These are phyloP conservation scores for Microbotryum saponariae DNA, from an alignment of 1,284 basidiomycete species.

Conservation along the genomic window DNA sequence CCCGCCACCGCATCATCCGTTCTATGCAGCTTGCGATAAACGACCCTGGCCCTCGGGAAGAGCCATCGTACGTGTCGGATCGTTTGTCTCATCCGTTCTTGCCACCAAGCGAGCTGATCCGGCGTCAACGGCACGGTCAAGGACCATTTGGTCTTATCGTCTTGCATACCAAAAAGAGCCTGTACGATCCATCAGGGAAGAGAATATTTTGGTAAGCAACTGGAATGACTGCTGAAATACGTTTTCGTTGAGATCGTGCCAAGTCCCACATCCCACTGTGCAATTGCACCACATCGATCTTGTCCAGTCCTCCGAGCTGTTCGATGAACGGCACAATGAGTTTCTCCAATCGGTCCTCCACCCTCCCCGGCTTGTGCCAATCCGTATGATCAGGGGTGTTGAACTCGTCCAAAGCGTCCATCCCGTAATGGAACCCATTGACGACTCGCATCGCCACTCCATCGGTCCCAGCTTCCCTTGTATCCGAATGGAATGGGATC, in stretches of 20 bases:
- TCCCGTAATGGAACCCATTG: slow-evolving; percentile 32
- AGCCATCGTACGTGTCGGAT: slow-evolving; percentile 24
- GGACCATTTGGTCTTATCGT: slow-evolving; percentile 29
- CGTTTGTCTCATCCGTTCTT: slow-evolving; percentile 27
- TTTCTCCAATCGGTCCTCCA: slow-evolving; percentile 27
- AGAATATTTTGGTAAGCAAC: too few species aligned
- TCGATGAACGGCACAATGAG: slow-evolving; percentile 24
- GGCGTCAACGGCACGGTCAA: slow-evolving; percentile 26
- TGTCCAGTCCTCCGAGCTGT: slow-evolving; percentile 27
- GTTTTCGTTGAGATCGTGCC: background rate
- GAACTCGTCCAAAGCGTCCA: slow-evolving; percentile 34
- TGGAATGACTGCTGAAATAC: background rate
- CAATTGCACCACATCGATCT: slow-evolving; percentile 24
- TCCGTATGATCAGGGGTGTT: slow-evolving; percentile 31
- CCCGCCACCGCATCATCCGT: slow-evolving; percentile 27
- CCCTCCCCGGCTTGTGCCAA: slow-evolving; percentile 29
- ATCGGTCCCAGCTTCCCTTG: background rate
- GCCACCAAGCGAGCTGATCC: slow-evolving; percentile 33
- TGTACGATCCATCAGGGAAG: background rate
- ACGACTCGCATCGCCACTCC: slow-evolving; percentile 23
- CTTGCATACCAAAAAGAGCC: slow-evolving; percentile 32
- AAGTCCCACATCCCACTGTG: slow-evolving; percentile 34
- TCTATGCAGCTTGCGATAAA: slow-evolving; percentile 30
- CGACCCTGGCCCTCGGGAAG: slow-evolving; percentile 24
- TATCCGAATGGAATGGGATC: slow-evolving; percentile 13